Base-by-base conservation (phyloP, 2,329 filamentous ascomycete species). In the Cladosporium sp. region DNA sequence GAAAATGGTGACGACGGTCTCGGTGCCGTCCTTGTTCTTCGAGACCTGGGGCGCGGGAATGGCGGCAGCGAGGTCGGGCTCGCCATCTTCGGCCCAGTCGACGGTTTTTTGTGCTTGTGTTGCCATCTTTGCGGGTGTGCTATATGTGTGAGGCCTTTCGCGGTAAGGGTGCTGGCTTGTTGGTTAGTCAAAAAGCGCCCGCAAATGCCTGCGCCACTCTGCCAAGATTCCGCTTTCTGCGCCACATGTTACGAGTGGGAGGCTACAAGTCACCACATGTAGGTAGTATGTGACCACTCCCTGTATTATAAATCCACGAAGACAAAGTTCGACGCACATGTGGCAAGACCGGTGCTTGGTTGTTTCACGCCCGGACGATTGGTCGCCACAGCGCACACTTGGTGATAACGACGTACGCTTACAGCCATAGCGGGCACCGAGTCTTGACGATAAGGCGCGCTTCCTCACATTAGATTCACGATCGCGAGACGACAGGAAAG, bases 1-100 rank as follows among this genome's bases (percentile, higher is more conserved):
- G 70, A 87, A 85, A 81, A 90, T 96, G 64, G 89, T 90, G 72
- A 96, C 88, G 69, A 94, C 89, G 49, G 95, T 99, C 80, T 97
- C 96, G 70, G 91, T 96, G 74, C 95, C 94, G 76, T 99, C 94
- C 80, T 97, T 96, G 86, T 99, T 97, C 75, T 88, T 88, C 75
- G 91, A 93, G 69, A 93, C 89, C 79, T 94, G 88, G 67, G 90
- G 87, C 67, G 89, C 84, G 61, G 94, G 94, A 69, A 99, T 89
- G 67, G 84, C 80, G 80, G 89, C 85, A 77, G 94, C 89, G 78
- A 91, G 88, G 72, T 93, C 90, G 39, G 69, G 64, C 74, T 96
- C 92, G 68, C 88, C 85, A 69, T 86, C 84, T 80, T 97, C 94
- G 75, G 94, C 93, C 93, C 93, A 97, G 83, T 97, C 92, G 73